Conservation (phyloP, 768 basidiomycete genomes). For the Gymnopilus junonius region DNA sequence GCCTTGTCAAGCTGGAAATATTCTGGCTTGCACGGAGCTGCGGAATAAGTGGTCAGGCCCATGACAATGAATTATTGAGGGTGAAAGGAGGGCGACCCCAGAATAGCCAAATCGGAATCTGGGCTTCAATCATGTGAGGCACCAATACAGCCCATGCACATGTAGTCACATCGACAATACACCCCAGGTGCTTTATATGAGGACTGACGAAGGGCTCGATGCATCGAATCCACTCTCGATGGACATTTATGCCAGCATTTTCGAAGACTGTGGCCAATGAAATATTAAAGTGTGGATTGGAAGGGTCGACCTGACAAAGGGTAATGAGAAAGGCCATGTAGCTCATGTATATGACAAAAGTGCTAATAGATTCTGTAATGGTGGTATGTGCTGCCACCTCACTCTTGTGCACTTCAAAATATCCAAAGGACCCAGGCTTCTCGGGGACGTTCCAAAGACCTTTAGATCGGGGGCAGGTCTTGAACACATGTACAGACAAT, state of each 20-base stretch:
- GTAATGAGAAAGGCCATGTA: constrained; percentile 13
- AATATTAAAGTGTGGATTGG: not conserved
- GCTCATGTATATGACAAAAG: constrained; percentile 6
- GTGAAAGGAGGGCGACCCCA: not conserved
- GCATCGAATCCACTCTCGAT: not conserved
- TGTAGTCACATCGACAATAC: not conserved
- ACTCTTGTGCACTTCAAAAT: constrained; percentile 5
- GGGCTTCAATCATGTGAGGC: not conserved
- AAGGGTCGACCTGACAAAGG: constrained; percentile 3
- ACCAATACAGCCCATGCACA: not conserved
- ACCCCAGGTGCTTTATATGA: not conserved
- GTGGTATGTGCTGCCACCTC: not conserved
- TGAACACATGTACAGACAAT: not conserved
- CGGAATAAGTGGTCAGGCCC: no score
- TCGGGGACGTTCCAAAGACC: not conserved
- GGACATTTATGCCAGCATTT: not conserved
- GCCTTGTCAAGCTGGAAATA: not conserved
- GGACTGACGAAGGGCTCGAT: not conserved
- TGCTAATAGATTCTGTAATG: not conserved
- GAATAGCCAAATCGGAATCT: not conserved
- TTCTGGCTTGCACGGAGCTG: no score
- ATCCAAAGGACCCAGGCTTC: constrained; percentile 7
- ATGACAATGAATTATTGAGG: not conserved
- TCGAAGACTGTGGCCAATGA: not conserved
- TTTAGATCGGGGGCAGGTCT: not conserved